Conservation (phyloP, 192 early-diverging fungal genomes). For the Rhizoclosmatium globosum region DNA sequence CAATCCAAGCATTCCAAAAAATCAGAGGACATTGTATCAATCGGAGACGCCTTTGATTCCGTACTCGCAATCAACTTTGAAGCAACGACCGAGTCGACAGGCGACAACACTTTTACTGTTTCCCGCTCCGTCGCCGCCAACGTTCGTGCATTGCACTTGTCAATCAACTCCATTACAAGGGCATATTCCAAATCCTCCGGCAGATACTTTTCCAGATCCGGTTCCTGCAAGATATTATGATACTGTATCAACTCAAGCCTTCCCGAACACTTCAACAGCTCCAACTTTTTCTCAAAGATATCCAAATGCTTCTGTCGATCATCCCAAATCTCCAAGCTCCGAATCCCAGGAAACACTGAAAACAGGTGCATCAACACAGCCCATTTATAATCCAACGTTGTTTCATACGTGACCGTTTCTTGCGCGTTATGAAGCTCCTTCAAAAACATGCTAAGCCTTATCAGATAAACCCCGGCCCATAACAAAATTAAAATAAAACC, state of each 20-base stretch:
- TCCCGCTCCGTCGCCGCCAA: slow-evolving; percentile 38
- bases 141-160: slow-evolving; percentile 50
- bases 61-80: background rate
- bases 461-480: background rate
- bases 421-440: background rate
- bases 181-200: slow-evolving; percentile 42
- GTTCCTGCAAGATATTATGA: slow-evolving; percentile 43
- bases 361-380: slow-evolving; percentile 48
- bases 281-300: slow-evolving; percentile 42
- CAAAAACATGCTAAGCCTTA: background rate
- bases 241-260: slow-evolving; percentile 30
- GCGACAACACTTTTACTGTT: background rate
- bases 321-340: slow-evolving; percentile 51
- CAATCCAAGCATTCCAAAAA: background rate
- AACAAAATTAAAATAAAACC: background rate
- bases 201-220: slow-evolving; percentile 35
- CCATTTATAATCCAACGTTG: slow-evolving; percentile 62
- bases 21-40: background rate
- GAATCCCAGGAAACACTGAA: slow-evolving; percentile 39
- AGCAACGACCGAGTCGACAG: background rate
- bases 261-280: background rate
- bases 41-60: background rate
- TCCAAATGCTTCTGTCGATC: slow-evolving; percentile 55
- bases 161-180: slow-evolving; percentile 54
- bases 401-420: background rate